Conservation (phyloP, 306 rosid species). For the Cicer arietinum region DNA sequence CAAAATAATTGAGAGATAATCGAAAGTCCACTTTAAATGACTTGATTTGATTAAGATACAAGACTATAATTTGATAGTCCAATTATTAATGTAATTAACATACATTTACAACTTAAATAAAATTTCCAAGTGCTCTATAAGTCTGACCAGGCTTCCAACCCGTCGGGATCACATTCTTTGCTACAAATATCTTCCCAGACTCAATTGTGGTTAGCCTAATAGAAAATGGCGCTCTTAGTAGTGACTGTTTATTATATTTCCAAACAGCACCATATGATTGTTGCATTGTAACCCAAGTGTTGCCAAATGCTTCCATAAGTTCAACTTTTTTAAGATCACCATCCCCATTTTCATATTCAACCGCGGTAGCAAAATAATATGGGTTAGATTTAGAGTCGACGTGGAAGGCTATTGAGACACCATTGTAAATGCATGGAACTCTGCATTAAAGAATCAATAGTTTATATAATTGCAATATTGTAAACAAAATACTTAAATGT, state of each 20-base stretch:
- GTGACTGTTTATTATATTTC: constrained; percentile 55
- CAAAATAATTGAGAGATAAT: too few relatives aligned
- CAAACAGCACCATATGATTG: too few relatives aligned
- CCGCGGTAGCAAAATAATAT: too few relatives aligned
- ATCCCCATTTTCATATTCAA: too few relatives aligned
- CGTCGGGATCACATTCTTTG: constrained; percentile 62
- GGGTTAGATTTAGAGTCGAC: constrained; percentile 67
- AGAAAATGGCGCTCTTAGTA: constrained; percentile 62
- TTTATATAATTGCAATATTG: constrained; percentile 9
- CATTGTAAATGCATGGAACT: constrained; percentile 58
- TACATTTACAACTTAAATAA: constrained; percentile 2
- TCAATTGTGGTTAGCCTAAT: constrained; percentile 54
- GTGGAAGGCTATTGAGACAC: constrained; percentile 49
- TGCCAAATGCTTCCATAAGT: too few relatives aligned
- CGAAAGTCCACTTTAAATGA: too few relatives aligned
- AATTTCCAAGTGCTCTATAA: constrained; percentile 62
- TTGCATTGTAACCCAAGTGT: too few relatives aligned
- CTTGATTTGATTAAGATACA: too few relatives aligned
- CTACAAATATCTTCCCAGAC: constrained; percentile 52
- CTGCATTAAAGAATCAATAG: constrained; percentile 38
- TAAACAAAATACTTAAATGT: not conserved
- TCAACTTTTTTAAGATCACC: too few relatives aligned
- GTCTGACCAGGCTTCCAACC: constrained; percentile 71
- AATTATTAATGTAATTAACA: not conserved
- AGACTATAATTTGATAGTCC: not conserved